Evolutionary conservation across 495 filamentous ascomycete species (phyloP), one percentile per base, ranked within the genome.

Genomic region (Aspergillus sparsus): DNA sequence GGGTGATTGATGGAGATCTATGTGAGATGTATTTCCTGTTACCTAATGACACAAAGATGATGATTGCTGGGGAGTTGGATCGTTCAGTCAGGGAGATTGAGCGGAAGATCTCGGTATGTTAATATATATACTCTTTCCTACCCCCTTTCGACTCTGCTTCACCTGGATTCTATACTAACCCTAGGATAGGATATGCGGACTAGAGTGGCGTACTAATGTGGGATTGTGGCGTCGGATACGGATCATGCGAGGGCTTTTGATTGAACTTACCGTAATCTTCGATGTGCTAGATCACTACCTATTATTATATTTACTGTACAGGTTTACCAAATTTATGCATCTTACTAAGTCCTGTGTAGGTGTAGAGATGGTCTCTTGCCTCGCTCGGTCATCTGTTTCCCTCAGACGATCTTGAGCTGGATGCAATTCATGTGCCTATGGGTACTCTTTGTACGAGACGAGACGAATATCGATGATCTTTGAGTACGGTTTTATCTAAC

Each of bases 1-100:
- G 91, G 0, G 86, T 96, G 32, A 95, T 99, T 69, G 95, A 99
- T 73, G 95, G 95, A n/a, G 95, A 99, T 78, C 78, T 99, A 60
- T 96, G 93, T 68, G 95, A 99, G 79, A 83, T 90, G 67, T 99
- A 91, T 71, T 83, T 88, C 53, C 71, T 92, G 49, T 76, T 98
- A 60, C 81, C 88, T 35, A 88, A 84, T 60, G 92, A 97, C 68
- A 90, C 87, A 76, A 96, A 96, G 82, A 86, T 90, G 75, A 93
- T 89, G 86, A 95, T 98, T 80, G 93, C 93, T 3, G 92, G 81
- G 46, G 92, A 97, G 72, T 75, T 98, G 63, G 93, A 96, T 75
- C 85, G 94, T 60, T 92, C 88, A 42, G 89, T 96, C 32, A 77
- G 90, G 55, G 93, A 97, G 71, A 92, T 97, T 61, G 93, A 97